A percentile compares a stretch with the other conserved stretches of the same genome.
Evolutionary conservation across 2,329 filamentous ascomycete genomes (phyloP).

Genomic region (Byssoonygena ceratinophila): DNA sequence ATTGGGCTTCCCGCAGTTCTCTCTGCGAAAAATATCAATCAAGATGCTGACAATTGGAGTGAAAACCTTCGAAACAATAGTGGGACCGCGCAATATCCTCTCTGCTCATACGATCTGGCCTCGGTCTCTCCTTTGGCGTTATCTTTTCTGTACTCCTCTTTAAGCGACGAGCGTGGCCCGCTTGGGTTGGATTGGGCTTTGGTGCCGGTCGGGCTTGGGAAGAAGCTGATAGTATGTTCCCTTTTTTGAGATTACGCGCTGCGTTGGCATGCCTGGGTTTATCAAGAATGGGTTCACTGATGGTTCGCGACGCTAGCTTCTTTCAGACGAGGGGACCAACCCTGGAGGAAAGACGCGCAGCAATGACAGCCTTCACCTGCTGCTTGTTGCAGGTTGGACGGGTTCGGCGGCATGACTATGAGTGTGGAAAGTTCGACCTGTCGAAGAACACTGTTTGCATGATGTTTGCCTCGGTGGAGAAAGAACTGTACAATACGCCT

Average conservation of each 20-base stretch:
- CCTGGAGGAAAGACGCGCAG: slow-evolving; percentile 25
- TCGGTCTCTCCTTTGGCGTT: slow-evolving; percentile 93
- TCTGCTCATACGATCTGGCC: slow-evolving; percentile 87
- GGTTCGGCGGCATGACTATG: background rate
- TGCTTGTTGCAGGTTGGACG: background rate
- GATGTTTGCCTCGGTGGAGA: background rate
- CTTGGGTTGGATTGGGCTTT: slow-evolving; percentile 88
- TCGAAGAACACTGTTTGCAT: slow-evolving; percentile 1
- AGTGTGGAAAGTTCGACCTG: background rate
- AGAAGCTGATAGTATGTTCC: slow-evolving; percentile 84
- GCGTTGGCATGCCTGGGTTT: too few relatives aligned
- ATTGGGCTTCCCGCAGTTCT: background rate
- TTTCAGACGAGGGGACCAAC: slow-evolving; percentile 36
- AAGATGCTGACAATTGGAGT: background rate
- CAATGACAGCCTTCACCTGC: slow-evolving; percentile 16
- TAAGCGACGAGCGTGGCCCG: slow-evolving; percentile 95
- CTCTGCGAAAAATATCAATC: background rate
- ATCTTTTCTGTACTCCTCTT: slow-evolving; percentile 98
- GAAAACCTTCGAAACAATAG: slow-evolving; percentile 41
- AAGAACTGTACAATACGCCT: slow-evolving; percentile 11
- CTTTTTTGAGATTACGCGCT: too few relatives aligned
- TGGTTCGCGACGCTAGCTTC: slow-evolving; percentile 25
- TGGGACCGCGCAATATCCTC: slow-evolving; percentile 99
- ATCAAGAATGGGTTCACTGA: too few relatives aligned
- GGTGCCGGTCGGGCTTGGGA: slow-evolving; percentile 95